Evolutionary conservation across 768 basidiomycete genomes (phyloP).

Genomic region (Boletales sp.): DNA sequence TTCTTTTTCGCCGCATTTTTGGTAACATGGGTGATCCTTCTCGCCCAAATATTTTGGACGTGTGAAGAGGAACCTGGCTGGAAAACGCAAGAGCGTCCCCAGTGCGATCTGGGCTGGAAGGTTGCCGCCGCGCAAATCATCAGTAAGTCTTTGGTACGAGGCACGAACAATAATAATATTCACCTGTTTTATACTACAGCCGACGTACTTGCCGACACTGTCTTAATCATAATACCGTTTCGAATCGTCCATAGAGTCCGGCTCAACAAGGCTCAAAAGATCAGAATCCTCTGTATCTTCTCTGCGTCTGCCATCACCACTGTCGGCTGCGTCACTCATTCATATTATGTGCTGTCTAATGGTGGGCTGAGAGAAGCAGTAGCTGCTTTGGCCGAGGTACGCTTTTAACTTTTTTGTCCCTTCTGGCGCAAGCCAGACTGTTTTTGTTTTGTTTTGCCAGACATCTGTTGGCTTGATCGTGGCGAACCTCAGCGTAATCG

Average conservation of each 20-base stretch:
- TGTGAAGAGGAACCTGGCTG: too few species aligned
- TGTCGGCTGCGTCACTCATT: too few species aligned
- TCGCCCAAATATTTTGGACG: conserved; percentile 4
- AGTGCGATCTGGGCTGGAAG: background rate
- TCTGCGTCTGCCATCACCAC: too few species aligned
- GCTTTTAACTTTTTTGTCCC: background rate
- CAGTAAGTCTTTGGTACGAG: background rate
- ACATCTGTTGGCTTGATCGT: conserved; percentile 3
- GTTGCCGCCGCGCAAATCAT: conserved; percentile 1
- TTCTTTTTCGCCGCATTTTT: background rate
- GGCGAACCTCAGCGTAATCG: conserved; percentile 1
- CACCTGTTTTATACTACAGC: background rate
- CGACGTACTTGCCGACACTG: conserved; percentile 1
- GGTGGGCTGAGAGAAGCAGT: background rate
- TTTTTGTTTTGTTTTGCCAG: background rate
- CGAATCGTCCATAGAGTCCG: background rate
- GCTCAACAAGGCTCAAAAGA: too few species aligned
- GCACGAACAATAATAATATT: background rate
- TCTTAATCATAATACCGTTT: conserved; percentile 1
- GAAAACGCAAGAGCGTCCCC: conserved; percentile 1
- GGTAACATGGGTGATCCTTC: conserved; percentile 2
- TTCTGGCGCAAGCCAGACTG: background rate
- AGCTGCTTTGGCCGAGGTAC: conserved; percentile 1
- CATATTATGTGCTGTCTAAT: conserved; percentile 1
- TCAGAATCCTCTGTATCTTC: too few species aligned